A percentile compares a stretch with the other conserved stretches of the same genome.
Evolutionary conservation across 106 monocot genomes (phyloP).

Genomic region (Dendrobium catenatum): DNA sequence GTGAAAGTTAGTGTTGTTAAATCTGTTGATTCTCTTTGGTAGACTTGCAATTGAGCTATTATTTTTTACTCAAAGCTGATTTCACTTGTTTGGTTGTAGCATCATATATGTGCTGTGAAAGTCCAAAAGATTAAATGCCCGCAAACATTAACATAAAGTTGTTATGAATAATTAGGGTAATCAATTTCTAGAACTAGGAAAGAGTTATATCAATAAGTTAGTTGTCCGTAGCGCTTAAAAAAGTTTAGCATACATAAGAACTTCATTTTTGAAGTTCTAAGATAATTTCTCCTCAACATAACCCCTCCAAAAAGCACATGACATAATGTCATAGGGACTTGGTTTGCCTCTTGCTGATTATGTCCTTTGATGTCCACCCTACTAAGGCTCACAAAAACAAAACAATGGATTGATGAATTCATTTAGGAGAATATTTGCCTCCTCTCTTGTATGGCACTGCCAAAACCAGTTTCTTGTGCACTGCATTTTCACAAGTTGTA

Average conservation of each 20-base stretch:
- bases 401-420: too few relatives aligned
- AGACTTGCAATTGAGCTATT: neutral
- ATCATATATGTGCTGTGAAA: neutral
- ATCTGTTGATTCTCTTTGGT: neutral
- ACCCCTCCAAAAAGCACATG: neutral
- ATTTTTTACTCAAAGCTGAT: neutral
- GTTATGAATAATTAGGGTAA: neutral
- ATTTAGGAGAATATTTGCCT: too few relatives aligned
- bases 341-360: neutral
- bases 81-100: neutral
- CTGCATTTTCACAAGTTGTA: too few relatives aligned
- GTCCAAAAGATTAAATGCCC: neutral
- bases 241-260: neutral
- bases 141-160: neutral
- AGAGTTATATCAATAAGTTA: neutral
- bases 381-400: too few relatives aligned
- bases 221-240: neutral
- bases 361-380: too few relatives aligned
- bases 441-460: too few relatives aligned
- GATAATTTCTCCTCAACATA: too few relatives aligned
- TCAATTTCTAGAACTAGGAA: neutral
- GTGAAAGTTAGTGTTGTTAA: neutral
- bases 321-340: neutral
- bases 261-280: too few relatives aligned
- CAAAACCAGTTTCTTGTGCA: too few relatives aligned